These are phyloP conservation scores for Lipomyces yamadae DNA, from an alignment of 805 yeast genomes.

Conservation along the genomic window DNA sequence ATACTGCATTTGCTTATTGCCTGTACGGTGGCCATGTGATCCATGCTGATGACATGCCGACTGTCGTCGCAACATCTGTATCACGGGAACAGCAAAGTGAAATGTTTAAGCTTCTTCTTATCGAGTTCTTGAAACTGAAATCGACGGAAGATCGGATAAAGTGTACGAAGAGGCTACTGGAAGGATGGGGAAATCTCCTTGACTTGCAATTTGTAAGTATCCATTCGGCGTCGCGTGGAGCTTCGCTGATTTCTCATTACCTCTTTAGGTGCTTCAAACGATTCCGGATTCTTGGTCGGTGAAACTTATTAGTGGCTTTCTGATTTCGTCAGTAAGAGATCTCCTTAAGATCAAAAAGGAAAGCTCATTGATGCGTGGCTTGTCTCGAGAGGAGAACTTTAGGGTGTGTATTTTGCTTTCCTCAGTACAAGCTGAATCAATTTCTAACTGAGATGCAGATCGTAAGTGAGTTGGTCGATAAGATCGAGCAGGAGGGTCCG, in stretches of 20 bases:
- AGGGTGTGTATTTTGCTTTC: conserved; percentile 11
- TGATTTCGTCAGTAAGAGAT: conserved; percentile 36
- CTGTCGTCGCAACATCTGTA: conserved; percentile 15
- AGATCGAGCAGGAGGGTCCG: conserved; percentile 34
- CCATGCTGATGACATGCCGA: conserved; percentile 27
- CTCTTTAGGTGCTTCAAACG: conserved; percentile 34
- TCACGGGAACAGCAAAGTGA: conserved; percentile 36
- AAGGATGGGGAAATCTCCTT: conserved; percentile 41
- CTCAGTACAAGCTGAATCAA: not conserved
- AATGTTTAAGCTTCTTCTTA: conserved; percentile 41
- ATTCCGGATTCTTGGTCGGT: conserved; percentile 46
- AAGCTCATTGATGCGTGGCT: conserved; percentile 33
- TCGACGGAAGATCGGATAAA: conserved; percentile 36
- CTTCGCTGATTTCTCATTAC: not conserved
- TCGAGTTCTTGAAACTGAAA: conserved; percentile 39
- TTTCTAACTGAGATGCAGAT: conserved; percentile 12
- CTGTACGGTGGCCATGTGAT: conserved; percentile 39
- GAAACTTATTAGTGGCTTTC: conserved; percentile 41
- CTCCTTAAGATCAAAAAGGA: conserved; percentile 32
- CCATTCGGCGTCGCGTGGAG: no score
- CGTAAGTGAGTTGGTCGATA: conserved; percentile 35
- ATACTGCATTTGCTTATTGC: conserved; percentile 46
- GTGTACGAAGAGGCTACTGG: conserved; percentile 42
- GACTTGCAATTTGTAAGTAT: conserved; percentile 40
- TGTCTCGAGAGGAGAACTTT: conserved; percentile 39